Base-by-base conservation (phyloP, 2,329 filamentous ascomycete genomes). In the Gliomastix tumulicola region DNA sequence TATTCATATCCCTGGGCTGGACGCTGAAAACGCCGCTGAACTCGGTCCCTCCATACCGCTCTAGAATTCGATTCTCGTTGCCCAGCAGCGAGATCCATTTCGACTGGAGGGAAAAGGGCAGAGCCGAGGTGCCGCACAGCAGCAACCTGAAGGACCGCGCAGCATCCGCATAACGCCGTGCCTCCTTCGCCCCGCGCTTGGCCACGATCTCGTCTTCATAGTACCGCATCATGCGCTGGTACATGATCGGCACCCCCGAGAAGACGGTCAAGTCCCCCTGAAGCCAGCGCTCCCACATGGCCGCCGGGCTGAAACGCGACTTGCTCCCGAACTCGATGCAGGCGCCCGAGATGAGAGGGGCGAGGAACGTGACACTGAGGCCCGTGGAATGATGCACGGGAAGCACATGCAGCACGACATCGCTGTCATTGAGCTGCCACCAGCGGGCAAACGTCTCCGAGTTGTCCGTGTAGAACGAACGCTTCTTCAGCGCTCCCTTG, bases 401-500 rank as follows among this genome's bases (percentile, higher is more conserved):
- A 11, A 32, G n/a, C n/a, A 32, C 30, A 19, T 32, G 30, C n/a
- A 32, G 30, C n/a, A 32, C n/a, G n/a, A 18, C 17, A 10, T 32
- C 30, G 12, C 17, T 32, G 6, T n/a, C 5, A 11, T 19, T n/a
- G 4, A 16, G 17, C 5, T 19, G 11, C 30, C 30, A 32, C 30
- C 30, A 32, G 9, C 17, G n/a, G 12, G 30, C 30, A 18, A 32
- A 32, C 12, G 30, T 19, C 17, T 32, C 30, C n/a, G 17, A n/a
- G 9, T 32, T 32, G n/a, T 32, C 17, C 17, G 30, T 32, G 17
- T 12, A 32, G 9, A 15, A 32, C 5, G 12, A 12, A n/a, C 30
- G 30, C 30, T 32, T 32, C 30, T 32, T 32, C 17, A 32, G 17
- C 11, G n/a, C 30, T n/a, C 54, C 67, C 46, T 71, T 71, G 13